A percentile compares a stretch with the other conserved stretches of the same genome.
These are phyloP conservation scores for Lunularia cruciata DNA, from an alignment of 225 moss, liverwort and hornwort genomes.

Conservation along the genomic window DNA sequence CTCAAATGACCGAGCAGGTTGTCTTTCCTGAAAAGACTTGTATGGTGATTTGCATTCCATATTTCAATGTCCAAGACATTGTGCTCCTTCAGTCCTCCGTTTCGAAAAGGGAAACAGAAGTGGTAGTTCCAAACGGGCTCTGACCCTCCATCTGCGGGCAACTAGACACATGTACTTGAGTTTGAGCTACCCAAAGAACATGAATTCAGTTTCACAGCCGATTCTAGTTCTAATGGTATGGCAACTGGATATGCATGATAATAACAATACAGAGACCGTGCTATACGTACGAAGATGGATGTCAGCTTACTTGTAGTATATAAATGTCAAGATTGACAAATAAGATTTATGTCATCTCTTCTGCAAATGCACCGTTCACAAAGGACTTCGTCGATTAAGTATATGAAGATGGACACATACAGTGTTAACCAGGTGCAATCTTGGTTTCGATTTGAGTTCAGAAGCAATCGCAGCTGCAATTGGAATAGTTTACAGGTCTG, in stretches of 20 bases:
- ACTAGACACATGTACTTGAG: neutral
- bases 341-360: neutral
- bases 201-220: neutral
- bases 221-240: no score
- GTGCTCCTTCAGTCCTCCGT: constrained; percentile 11
- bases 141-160: constrained; percentile 5
- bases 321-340: neutral
- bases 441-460: neutral
- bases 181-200: neutral
- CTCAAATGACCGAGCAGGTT: constrained; percentile 9
- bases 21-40: neutral
- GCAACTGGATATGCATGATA: no score
- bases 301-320: neutral
- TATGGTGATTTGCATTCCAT: neutral
- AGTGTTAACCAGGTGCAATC: no score
- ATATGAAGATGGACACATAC: no score
- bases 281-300: neutral
- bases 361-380: neutral
- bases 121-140: neutral
- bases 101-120: constrained; percentile 3
- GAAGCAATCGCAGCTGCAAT: neutral
- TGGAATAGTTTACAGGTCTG: neutral
- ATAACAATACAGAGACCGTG: no score
- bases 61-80: constrained; percentile 13
- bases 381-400: no score